Evolutionary conservation across 306 rosid species (phyloP).

Genomic region (Malus sieversii): DNA sequence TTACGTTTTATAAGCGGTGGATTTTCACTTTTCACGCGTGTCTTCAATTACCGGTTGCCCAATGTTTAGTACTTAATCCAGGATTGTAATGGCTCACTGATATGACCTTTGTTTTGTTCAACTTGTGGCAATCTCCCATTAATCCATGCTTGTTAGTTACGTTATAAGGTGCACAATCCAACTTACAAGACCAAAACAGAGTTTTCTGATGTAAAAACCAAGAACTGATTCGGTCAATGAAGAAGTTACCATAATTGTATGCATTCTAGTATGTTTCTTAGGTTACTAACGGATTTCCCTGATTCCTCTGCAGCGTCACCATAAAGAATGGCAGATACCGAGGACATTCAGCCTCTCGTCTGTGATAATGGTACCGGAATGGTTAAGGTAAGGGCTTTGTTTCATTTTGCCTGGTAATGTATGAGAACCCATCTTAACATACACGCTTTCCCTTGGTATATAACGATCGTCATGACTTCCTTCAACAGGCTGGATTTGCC

Average conservation of each 20-base stretch:
- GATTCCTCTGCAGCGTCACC: background rate
- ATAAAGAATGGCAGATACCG: conserved; percentile 28
- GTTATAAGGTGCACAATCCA: background rate
- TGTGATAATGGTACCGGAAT: conserved; percentile 43
- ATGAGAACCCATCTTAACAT: background rate
- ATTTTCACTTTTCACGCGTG: no score
- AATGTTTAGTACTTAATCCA: background rate
- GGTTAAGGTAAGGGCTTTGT: conserved; percentile 26
- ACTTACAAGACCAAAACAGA: background rate
- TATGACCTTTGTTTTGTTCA: background rate
- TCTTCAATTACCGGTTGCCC: background rate
- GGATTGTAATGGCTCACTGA: background rate
- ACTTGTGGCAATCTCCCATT: background rate
- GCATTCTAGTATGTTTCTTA: background rate
- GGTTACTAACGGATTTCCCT: background rate
- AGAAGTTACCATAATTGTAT: background rate
- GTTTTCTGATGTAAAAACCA: background rate
- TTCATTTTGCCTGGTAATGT: background rate
- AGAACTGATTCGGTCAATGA: background rate
- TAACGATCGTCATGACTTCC: background rate
- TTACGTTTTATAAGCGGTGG: background rate
- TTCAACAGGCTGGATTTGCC: conserved; percentile 35
- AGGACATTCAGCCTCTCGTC: conserved; percentile 40
- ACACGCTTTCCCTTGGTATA: background rate
- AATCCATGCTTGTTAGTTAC: background rate